Percentiles rank a stretch among this genome's conserved stretches.
These are phyloP conservation scores for Curvularia sp. DNA, from an alignment of 2,329 filamentous ascomycete genomes.

Conservation along the genomic window DNA sequence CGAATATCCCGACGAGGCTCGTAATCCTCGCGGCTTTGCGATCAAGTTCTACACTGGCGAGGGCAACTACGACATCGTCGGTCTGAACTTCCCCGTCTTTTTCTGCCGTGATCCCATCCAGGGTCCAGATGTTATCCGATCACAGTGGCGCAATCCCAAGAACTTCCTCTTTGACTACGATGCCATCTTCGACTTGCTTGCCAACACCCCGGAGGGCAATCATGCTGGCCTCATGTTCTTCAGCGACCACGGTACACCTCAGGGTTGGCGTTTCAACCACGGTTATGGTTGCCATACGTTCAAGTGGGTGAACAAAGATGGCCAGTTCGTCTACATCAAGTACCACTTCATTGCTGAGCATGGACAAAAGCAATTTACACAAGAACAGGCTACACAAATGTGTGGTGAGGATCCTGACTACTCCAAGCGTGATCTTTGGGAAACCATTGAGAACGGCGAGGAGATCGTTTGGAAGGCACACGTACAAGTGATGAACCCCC, in stretches of 20 bases:
- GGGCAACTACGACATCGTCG: conserved; percentile 59
- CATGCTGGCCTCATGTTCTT: conserved; percentile 61
- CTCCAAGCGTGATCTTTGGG: conserved; percentile 57
- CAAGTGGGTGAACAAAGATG: conserved; percentile 57
- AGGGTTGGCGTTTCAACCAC: conserved; percentile 52
- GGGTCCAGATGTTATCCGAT: conserved; percentile 57
- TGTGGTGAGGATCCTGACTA: conserved; percentile 60
- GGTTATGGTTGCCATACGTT: conserved; percentile 58
- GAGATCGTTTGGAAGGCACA: conserved; percentile 54
- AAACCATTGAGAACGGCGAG: conserved; percentile 53
- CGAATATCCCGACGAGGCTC: conserved; percentile 55
- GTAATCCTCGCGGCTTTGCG: conserved; percentile 58
- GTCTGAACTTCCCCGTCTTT: conserved; percentile 59
- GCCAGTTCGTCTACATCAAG: conserved; percentile 61
- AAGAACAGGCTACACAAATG: conserved; percentile 54
- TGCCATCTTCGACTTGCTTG: conserved; percentile 58
- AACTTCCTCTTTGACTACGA: conserved; percentile 60
- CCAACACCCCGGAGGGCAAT: conserved; percentile 56
- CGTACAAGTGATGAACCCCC: conserved; percentile 56
- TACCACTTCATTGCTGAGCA: conserved; percentile 58
- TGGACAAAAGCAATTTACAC: conserved; percentile 58
- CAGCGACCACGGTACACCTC: conserved; percentile 58
- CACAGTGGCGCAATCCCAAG: conserved; percentile 55
- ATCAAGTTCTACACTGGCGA: conserved; percentile 60
- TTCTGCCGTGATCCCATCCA: conserved; percentile 59